A percentile compares a stretch with the other conserved stretches of the same genome.
Evolutionary conservation across 768 basidiomycete genomes (phyloP).

Genomic region (Krasilnikovozyma curviuscula): DNA sequence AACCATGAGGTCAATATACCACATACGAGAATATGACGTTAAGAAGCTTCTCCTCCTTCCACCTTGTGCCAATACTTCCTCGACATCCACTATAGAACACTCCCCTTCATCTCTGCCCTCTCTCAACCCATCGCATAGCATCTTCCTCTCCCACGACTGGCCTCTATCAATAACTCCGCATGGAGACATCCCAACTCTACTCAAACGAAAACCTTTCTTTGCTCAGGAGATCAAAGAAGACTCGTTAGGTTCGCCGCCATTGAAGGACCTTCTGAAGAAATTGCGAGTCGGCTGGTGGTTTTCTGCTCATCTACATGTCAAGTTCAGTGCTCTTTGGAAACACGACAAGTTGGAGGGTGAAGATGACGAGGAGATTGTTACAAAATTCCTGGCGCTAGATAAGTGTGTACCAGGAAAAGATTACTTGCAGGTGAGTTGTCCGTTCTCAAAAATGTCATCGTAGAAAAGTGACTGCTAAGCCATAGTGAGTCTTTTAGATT

Average conservation of each 20-base stretch:
- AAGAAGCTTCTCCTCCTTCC: conserved; percentile 34
- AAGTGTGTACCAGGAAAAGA: conserved; percentile 57
- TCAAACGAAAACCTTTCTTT: conserved; percentile 63
- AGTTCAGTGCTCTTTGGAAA: conserved; percentile 46
- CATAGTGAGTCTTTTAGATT: conserved; percentile 10
- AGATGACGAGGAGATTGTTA: conserved; percentile 27
- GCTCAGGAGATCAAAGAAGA: conserved; percentile 46
- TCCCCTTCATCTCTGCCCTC: conserved; percentile 9
- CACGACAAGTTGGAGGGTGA: conserved; percentile 12
- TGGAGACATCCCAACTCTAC: conserved; percentile 45
- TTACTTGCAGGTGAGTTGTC: conserved; percentile 53
- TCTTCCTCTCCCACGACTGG: conserved; percentile 97
- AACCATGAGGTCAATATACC: conserved; percentile 67
- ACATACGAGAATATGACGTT: conserved; percentile 69
- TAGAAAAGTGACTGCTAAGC: too few relatives aligned
- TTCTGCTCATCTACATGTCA: conserved; percentile 70
- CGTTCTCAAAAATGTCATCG: not conserved
- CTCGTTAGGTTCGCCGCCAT: conserved; percentile 64
- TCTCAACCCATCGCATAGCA: conserved; percentile 22
- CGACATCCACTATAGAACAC: not conserved
- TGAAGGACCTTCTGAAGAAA: conserved; percentile 52
- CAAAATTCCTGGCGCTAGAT: conserved; percentile 72
- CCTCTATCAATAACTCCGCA: conserved; percentile 64
- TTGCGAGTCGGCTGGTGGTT: conserved; percentile 80
- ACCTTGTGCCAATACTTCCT: not conserved